Evolutionary conservation across 2,329 filamentous ascomycete genomes (phyloP), one percentile per base, ranked within the genome.

Genomic region (Cordyceps militaris): DNA sequence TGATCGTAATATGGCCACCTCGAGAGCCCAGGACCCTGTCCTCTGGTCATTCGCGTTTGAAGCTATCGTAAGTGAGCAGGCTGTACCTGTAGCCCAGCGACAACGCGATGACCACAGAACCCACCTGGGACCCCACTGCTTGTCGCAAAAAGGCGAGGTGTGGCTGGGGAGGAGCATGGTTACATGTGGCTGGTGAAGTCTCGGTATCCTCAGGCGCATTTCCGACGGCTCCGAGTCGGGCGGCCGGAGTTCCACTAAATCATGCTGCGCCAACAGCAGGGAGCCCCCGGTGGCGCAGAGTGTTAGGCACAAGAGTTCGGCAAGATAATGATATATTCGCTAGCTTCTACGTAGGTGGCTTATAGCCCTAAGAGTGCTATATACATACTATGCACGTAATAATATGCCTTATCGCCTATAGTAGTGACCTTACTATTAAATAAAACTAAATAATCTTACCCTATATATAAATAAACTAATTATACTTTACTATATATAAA

Each of bases 191-290:
- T 58, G 50, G 43, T 58, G 57, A 53, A 59, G n/a, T 23, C 51
- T 59, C 61, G 61, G 64, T 58, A 16, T 40, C 57, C 61, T 64
- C 59, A 59, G 59, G 47, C 57, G 54, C 52, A 55, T 36, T 58
- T 67, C 65, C 66, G 66, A 65, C 66, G 66, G 67, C 63, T 68
- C 67, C 66, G 67, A 69, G 64, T 58, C 51, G 56, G 59, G 58
- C 56, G 58, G 51, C 63, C 66, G 66, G 65, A 55, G 49, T 32
- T 58, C 47, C 55, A 51, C 46, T 42, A n/a, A 30, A 26, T 19
- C 28, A 13, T 47, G 53, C 48, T 56, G 26, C 59, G 57, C 53
- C 51, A 58, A 55, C 58, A 59, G 51, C 59, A 62, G 61, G 54
- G 48, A 60, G 58, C 42, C 32, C n/a, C 40, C 42, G 26, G 38